Base-by-base conservation (phyloP, 2,329 filamentous ascomycete genomes). In the Diplodia scrobiculata region DNA sequence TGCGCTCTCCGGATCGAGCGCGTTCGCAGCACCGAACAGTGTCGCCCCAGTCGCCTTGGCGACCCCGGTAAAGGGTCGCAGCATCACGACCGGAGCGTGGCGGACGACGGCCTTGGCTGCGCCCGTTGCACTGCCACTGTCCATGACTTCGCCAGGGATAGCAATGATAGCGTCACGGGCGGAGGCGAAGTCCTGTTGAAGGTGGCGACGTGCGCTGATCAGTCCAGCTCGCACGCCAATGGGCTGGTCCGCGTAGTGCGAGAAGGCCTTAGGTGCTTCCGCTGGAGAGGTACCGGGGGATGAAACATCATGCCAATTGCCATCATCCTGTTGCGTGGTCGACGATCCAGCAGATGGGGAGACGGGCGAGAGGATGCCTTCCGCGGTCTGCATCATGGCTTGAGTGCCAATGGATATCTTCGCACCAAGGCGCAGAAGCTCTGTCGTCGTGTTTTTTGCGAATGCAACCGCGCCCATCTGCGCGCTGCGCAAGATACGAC, bases 381-480 rank as follows among this genome's bases (percentile, higher is more conserved):
- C 96, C 0, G 93, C 92, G 19, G 90, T 91, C 74, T 97, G 90
- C 1, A 99, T 85, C 17, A 93, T 87, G n/a, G 90, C 95, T 73
- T 98, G 95, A 2, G 96, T 97, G 38, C 95, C 95, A 59, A 98
- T 91, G 0, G 94, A 94, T 60, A 98, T 83, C 77, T 97, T 98
- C 53, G 95, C 95, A 13, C 95, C 94, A 0, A 99, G 83, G 72
- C 95, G 95, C 69, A 97, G 90, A n/a, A 98, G 84, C 74, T 97
- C 95, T 0, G 90, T 96, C 2, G 93, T 93, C 0, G 95, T 99
- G 0, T 92, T 97, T 73, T 91, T 93, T 41, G 91, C 93, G 78
- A 99, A 99, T 1, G 91, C 89, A 9, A 89, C 82, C 0, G 93
- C 92, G 1, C 96, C 95, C 78, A 97, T 98, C 68, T 92, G 89